Percentiles rank a stretch among this genome's conserved stretches.
Evolutionary conservation across 495 filamentous ascomycete species (phyloP).

Genomic region (Hapsidospora chrysogenum): DNA sequence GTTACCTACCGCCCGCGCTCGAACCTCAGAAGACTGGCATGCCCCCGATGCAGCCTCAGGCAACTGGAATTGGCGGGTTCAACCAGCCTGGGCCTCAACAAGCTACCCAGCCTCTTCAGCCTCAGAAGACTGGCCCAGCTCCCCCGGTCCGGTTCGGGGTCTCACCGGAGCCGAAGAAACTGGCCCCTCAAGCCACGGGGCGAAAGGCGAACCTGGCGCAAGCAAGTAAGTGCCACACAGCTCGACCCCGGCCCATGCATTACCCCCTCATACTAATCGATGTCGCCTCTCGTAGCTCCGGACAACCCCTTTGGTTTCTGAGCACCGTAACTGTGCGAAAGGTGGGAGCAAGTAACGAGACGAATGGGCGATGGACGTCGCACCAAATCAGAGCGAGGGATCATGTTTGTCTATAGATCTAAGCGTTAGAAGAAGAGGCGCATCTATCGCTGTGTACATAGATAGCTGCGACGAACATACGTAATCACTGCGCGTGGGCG

Average conservation of each 20-base stretch:
- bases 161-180: conserved; percentile 46
- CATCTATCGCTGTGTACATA: too few relatives aligned
- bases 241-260: conserved; percentile 4
- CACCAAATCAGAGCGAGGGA: too few relatives aligned
- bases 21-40: conserved; percentile 36
- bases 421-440: too few relatives aligned
- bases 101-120: conserved; percentile 35
- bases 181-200: conserved; percentile 81
- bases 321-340: too few relatives aligned
- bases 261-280: neutral
- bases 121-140: conserved; percentile 88
- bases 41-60: conserved; percentile 10
- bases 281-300: neutral
- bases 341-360: too few relatives aligned
- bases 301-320: conserved; percentile 4
- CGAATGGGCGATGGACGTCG: too few relatives aligned
- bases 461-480: too few relatives aligned
- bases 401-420: too few relatives aligned
- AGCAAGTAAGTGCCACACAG: conserved; percentile 63
- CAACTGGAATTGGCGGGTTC: conserved; percentile 21
- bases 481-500: too few relatives aligned
- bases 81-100: conserved; percentile 33
- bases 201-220: conserved; percentile 73
- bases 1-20: conserved; percentile 35
- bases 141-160: conserved; percentile 85